A percentile compares a stretch with the other conserved stretches of the same genome.
Evolutionary conservation across 805 yeast species (phyloP).

Genomic region (Sugiyamaella valdiviana): DNA sequence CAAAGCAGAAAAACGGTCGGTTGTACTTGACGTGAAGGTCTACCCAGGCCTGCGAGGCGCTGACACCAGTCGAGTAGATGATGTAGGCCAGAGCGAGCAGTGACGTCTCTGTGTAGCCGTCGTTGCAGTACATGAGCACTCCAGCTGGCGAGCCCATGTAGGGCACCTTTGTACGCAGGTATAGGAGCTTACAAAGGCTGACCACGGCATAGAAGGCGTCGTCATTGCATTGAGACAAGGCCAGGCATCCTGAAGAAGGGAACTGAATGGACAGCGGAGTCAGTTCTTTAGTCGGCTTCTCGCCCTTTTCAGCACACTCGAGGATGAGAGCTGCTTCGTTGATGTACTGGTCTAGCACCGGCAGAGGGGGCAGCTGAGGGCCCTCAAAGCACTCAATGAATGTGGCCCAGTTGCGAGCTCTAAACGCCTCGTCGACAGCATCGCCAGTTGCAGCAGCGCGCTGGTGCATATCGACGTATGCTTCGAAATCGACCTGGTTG

Average conservation of each 20-base stretch:
- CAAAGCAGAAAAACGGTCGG: conserved; percentile 80
- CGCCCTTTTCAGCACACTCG: neutral
- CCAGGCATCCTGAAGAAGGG: conserved; percentile 81
- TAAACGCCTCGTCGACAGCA: conserved; percentile 2
- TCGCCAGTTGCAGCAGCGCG: neutral
- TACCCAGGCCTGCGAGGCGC: conserved; percentile 59
- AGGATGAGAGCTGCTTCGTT: conserved; percentile 15
- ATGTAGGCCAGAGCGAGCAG: conserved; percentile 64
- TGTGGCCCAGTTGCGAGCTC: conserved; percentile 29
- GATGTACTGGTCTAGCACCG: conserved; percentile 21
- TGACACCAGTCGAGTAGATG: conserved; percentile 58
- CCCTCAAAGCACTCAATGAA: conserved; percentile 32
- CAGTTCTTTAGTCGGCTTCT: conserved; percentile 3
- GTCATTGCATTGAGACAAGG: conserved; percentile 62
- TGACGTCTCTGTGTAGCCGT: conserved; percentile 90
- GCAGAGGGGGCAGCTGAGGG: conserved; percentile 21
- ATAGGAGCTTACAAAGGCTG: conserved; percentile 63
- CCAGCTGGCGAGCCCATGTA: conserved; percentile 22
- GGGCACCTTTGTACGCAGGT: conserved; percentile 31
- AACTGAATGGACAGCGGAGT: conserved; percentile 37
- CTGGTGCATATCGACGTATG: conserved; percentile 1
- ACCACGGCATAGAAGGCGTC: conserved; percentile 59
- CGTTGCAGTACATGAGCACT: conserved; percentile 67
- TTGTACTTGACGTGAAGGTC: conserved; percentile 56
- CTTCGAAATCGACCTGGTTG: conserved; percentile 58